Evolutionary conservation across 345 rosid species (phyloP).

Genomic region (Citrus sinensis): DVS_A1.0 CM039161.1:4073001-4073500

Average conservation of each 20-base stretch:
- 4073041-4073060: slow-evolving; percentile 58
- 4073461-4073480: neutral
- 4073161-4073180: neutral
- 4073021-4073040: slow-evolving; percentile 78
- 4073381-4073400: neutral
- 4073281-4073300: neutral
- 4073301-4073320: neutral
- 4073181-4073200: neutral
- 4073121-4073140: neutral
- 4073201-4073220: too few species aligned
- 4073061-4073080: slow-evolving; percentile 55
- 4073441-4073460: neutral
- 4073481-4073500: neutral
- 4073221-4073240: too few species aligned
- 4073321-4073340: neutral
- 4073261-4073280: too few species aligned
- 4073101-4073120: neutral
- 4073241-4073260: too few species aligned
- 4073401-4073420: neutral
- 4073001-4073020: slow-evolving; percentile 36
- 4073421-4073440: neutral
- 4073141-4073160: neutral
- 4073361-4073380: neutral
- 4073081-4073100: slow-evolving; percentile 73
- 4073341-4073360: neutral